These are phyloP conservation scores for Golovinomyces cichoracearum DNA, from an alignment of 2,329 filamentous ascomycete genomes.

Conservation along the genomic window DNA sequence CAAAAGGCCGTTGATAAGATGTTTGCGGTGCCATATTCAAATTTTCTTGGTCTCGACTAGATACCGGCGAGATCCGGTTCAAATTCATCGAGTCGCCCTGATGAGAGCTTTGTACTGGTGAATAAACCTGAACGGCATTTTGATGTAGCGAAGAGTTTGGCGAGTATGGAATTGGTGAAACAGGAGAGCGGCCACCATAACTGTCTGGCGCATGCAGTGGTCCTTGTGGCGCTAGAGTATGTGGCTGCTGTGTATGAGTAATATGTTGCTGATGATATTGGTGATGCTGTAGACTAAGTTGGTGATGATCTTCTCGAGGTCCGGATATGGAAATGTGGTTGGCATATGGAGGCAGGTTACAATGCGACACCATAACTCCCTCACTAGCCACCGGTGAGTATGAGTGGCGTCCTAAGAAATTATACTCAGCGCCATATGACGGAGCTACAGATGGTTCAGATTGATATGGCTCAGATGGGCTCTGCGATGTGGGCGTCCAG, in stretches of 20 bases:
- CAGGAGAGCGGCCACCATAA: conserved; percentile 27
- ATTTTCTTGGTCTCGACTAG: conserved; percentile 15
- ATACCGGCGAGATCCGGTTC: conserved; percentile 18
- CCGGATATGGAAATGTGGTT: conserved; percentile 1
- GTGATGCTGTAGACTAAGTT: conserved; percentile 5
- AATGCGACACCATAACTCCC: not conserved
- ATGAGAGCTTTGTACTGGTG: conserved; percentile 21
- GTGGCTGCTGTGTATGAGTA: conserved; percentile 15
- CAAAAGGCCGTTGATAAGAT: conserved; percentile 24
- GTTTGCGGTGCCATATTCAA: conserved; percentile 29
- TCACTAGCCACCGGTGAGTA: conserved; percentile 25
- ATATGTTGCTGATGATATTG: conserved; percentile 13
- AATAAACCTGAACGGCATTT: conserved; percentile 21
- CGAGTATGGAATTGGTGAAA: conserved; percentile 33
- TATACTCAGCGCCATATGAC: conserved; percentile 14
- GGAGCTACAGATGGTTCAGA: conserved; percentile 19
- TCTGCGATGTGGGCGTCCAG: conserved; percentile 12
- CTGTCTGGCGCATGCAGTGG: conserved; percentile 32
- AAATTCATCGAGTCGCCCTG: conserved; percentile 17
- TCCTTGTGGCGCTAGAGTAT: conserved; percentile 23
- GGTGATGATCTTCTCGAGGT: conserved; percentile 10
- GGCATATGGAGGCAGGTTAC: not conserved
- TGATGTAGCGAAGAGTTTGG: conserved; percentile 24
- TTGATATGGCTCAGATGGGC: conserved; percentile 27
- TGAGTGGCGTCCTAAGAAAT: conserved; percentile 22